Conservation (phyloP, 2,329 filamentous ascomycete species). For the Sordariomycetes sp. region DNA sequence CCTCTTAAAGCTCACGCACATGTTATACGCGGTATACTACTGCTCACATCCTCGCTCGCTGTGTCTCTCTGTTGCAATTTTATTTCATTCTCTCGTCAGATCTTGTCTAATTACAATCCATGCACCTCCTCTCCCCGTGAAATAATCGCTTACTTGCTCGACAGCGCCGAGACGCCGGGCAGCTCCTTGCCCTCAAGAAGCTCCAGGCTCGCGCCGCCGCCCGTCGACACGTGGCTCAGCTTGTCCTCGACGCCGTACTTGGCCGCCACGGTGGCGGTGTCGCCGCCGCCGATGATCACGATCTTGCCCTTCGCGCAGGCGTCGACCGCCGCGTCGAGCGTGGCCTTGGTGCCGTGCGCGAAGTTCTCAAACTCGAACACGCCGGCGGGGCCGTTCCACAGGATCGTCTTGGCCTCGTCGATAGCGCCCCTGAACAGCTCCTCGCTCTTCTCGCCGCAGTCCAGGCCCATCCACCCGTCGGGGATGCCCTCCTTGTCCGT, state of each 20-base stretch:
- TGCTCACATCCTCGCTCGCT: no score
- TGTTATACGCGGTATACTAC: no score
- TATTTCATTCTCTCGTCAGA: neutral
- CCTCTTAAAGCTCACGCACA: no score
- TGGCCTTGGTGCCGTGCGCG: constrained; percentile 82
- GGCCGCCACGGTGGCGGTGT: constrained; percentile 94
- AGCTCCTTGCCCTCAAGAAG: constrained; percentile 96
- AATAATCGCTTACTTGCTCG: constrained; percentile 54
- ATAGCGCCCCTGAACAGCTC: constrained; percentile 85
- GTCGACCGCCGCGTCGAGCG: constrained; percentile 76
- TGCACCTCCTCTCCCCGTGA: neutral
- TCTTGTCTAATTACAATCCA: neutral
- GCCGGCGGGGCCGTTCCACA: constrained; percentile 96
- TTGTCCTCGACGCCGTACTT: constrained; percentile 96
- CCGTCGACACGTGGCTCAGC: constrained; percentile 96
- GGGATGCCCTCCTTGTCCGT: constrained; percentile 79
- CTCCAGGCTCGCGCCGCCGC: constrained; percentile 90
- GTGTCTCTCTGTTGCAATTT: neutral
- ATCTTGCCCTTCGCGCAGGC: constrained; percentile 80
- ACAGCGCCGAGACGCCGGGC: constrained; percentile 86
- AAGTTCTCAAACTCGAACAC: constrained; percentile 98
- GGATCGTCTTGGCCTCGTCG: constrained; percentile 81
- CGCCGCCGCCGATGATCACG: constrained; percentile 96
- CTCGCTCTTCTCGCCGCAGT: constrained; percentile 82
- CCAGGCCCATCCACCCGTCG: constrained; percentile 96